A percentile compares a stretch with the other conserved stretches of the same genome.
These are phyloP conservation scores for Endothia cerciana DNA, from an alignment of 2,329 filamentous ascomycete species.

Conservation along the genomic window DNA sequence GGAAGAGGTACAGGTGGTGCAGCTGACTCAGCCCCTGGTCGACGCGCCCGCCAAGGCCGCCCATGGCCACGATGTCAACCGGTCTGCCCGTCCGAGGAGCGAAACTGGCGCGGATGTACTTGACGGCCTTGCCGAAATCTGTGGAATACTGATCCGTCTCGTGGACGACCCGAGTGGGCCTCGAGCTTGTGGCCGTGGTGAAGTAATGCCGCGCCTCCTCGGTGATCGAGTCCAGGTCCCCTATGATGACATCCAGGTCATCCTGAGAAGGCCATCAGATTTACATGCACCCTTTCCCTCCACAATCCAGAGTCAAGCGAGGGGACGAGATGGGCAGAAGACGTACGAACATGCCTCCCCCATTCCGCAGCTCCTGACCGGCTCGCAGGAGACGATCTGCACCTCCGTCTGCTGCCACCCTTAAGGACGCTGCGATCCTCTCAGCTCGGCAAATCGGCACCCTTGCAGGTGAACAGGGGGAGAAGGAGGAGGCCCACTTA, in stretches of 20 bases:
- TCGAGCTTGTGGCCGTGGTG: conserved; percentile 50
- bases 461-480: neutral
- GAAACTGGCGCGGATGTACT: conserved; percentile 52
- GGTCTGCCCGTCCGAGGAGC: conserved; percentile 15
- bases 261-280: conserved; percentile 42
- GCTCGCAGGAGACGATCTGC: conserved; percentile 72
- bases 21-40: conserved; percentile 91
- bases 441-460: conserved; percentile 9
- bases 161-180: conserved; percentile 63
- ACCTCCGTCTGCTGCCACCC: conserved; percentile 87
- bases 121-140: conserved; percentile 85
- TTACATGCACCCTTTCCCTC: neutral
- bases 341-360: conserved; percentile 42
- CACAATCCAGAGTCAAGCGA: neutral
- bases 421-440: conserved; percentile 58
- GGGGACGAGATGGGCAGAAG: neutral
- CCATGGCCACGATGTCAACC: conserved; percentile 76
- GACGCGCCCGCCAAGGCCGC: conserved; percentile 85
- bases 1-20: conserved; percentile 77
- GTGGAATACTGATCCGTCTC: conserved; percentile 85
- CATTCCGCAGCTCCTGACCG: conserved; percentile 26
- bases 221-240: conserved; percentile 85
- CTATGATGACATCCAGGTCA: conserved; percentile 75
- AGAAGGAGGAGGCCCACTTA: conserved; percentile 33
- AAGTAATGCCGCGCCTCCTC: conserved; percentile 69